Conservation (phyloP, 2,329 filamentous ascomycete genomes). For the Coniella vitis region DNA sequence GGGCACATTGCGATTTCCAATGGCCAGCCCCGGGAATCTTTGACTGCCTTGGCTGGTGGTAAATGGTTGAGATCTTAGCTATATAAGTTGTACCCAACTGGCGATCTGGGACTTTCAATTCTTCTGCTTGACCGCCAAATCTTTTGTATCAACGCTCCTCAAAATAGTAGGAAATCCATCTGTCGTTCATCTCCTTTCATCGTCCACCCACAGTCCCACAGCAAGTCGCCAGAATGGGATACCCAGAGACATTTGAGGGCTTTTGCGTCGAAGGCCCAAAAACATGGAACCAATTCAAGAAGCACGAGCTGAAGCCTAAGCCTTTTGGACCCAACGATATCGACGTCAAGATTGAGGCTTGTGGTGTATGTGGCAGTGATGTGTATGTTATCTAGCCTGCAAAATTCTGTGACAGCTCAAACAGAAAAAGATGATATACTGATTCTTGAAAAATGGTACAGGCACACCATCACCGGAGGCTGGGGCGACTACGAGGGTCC, state of each 20-base stretch:
- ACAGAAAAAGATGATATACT: no score
- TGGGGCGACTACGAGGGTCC: constrained; percentile 41
- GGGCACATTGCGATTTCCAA: no score
- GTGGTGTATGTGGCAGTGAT: constrained; percentile 55
- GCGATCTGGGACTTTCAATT: no score
- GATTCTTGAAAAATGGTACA: background rate
- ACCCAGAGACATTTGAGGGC: constrained; percentile 37
- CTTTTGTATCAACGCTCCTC: no score
- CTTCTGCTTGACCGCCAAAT: no score
- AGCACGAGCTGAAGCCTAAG: constrained; percentile 44
- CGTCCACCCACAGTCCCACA: background rate
- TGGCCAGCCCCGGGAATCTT: no score
- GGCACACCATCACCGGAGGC: constrained; percentile 49
- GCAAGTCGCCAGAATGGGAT: constrained; percentile 29
- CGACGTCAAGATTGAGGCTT: constrained; percentile 64
- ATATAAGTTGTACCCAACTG: no score
- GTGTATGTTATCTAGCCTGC: constrained; percentile 22
- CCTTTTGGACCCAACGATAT: constrained; percentile 63
- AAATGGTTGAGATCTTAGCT: no score
- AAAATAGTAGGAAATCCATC: no score
- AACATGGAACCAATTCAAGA: constrained; percentile 35
- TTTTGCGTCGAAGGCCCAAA: constrained; percentile 36
- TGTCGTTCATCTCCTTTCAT: background rate
- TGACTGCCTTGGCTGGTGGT: no score
- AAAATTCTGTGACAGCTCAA: no score